phyloP scores from a whole-genome alignment of 805 yeast genomes.

The Ogataea neopini region DNA sequence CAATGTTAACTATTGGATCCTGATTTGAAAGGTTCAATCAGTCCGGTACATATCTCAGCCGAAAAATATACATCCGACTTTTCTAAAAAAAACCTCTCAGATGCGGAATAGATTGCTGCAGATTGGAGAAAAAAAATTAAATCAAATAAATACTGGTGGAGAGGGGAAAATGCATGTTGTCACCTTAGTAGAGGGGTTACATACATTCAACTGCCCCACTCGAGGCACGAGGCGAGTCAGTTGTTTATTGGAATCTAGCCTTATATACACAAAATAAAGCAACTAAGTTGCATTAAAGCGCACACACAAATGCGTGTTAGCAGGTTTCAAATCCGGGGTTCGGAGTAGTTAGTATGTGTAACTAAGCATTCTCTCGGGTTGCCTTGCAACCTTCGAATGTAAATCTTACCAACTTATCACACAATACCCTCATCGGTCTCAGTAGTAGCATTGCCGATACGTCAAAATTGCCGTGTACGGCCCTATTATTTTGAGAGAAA shows the following conservation, averaged over 20 bases:
- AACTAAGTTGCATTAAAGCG: not conserved
- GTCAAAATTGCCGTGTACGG: not conserved
- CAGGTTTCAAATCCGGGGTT: not conserved
- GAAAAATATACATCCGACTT: not conserved
- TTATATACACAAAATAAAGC: not conserved
- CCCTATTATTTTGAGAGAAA: not conserved
- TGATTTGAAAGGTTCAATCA: not conserved
- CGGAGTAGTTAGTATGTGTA: not conserved
- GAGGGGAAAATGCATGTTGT: not conserved
- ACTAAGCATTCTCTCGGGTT: not conserved
- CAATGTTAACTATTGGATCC: too few species aligned
- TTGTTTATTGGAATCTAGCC: not conserved
- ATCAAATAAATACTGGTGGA: not conserved
- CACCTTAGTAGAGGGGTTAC: not conserved
- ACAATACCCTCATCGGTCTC: not conserved
- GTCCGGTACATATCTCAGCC: constrained; percentile 2
- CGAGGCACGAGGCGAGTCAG: not conserved
- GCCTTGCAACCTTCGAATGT: not conserved
- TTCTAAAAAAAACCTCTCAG: not conserved
- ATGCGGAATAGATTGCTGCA: not conserved
- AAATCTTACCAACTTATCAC: not conserved
- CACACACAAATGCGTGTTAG: not conserved
- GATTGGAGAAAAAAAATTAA: not conserved
- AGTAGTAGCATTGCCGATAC: not conserved
- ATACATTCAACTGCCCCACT: not conserved